Base-by-base conservation (phyloP, 169 alveolate genomes). In the Plasmodium gallinaceum region DNA sequence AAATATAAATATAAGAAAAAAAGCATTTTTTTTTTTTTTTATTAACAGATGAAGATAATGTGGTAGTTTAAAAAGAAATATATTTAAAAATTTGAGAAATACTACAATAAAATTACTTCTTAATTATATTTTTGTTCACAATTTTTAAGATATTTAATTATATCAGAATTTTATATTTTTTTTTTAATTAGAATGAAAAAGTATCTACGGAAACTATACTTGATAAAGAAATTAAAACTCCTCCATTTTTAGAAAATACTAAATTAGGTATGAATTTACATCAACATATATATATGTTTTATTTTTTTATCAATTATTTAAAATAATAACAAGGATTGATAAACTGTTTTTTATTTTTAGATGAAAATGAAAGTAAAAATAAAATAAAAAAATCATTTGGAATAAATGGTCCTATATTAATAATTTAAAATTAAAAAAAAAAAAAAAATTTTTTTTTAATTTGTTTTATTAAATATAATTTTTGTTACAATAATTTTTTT, bases 331-430 rank as follows among this genome's bases (percentile, higher is more conserved):
- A 39, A 24, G 4, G 4, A 32, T 32, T 32, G 4, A n/a, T n/a
- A 7, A 14, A 16, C 16, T 74, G 12, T 39, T 24, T 18, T 46
- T 32, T 39, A 18, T 43, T 52, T 52, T 46, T 57, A 72, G 57
- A 72, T 54, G 43, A 26, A 51, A 43, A 60, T 52, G 91, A 8
- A 42, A 18, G 8, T 46, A 32, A 52, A 60, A 62, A 68, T 46
- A 48, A 83, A 16, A 24, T 8, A 54, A 62, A 66, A 14, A 7
- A 57, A 22, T 6, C 85, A 37, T 42, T 83, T 45, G 74, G 52
- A 16, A 14, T 66, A 58, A 83, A 83, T 45, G 91, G 91, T 32
- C 91, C 91, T n/a, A 57, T 83, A 54, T 60, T 68, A 48, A 52
- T 83, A 43, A 83, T 69, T 39, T 83, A 57, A 80, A 52, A 20